Conservation (phyloP, 2,329 filamentous ascomycete species). For the Colletotrichum simmondsii region DNA sequence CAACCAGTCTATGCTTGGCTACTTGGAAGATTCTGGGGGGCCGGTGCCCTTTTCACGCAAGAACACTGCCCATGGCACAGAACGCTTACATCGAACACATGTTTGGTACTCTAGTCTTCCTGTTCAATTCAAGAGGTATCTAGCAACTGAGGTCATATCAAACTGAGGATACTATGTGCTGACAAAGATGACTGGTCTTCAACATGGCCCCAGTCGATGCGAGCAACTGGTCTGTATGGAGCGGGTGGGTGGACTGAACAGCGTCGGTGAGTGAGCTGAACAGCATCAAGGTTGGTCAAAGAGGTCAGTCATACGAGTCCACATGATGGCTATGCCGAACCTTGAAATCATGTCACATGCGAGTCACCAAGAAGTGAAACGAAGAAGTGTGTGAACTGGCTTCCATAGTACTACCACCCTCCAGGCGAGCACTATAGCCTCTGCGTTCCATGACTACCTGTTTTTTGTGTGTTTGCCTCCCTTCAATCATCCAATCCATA, state of each 20-base stretch:
- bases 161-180: neutral
- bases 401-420: conserved; percentile 4
- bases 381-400: conserved; percentile 3
- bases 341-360: neutral
- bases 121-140: neutral
- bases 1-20: neutral
- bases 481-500: neutral
- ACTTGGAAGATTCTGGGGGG: neutral
- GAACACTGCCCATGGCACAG: neutral
- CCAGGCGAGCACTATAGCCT: conserved; percentile 2
- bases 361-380: neutral
- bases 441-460: neutral
- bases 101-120: neutral
- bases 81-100: neutral
- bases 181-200: neutral
- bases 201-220: neutral
- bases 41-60: neutral
- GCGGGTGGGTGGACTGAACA: neutral
- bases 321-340: neutral
- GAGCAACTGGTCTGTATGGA: neutral
- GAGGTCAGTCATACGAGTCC: neutral
- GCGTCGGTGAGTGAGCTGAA: neutral
- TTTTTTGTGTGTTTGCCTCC: neutral
- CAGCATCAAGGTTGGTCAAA: neutral
- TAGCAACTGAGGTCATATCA: too few species aligned